Evolutionary conservation across 2,329 filamentous ascomycete species (phyloP), one percentile per base, ranked within the genome.

Genomic region (Colletotrichum sp.): DNA sequence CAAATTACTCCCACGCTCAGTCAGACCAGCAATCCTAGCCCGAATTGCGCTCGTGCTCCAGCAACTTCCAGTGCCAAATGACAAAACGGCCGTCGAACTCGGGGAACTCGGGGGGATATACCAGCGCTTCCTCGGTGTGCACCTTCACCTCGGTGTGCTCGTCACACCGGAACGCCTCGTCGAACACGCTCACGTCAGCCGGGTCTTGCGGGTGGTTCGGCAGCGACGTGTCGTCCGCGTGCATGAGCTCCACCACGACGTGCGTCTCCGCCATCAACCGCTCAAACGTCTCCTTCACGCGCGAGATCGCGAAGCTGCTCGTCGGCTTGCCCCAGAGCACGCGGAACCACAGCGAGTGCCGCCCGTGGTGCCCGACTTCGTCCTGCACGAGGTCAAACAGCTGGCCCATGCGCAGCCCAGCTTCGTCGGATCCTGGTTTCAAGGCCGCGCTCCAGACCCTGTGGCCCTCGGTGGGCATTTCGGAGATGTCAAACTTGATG

Each of bases 401-500:
- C 32, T 72, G 36, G n/a, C 74, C 78, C 78, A 79, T 79, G 30
- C 77, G 77, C 36, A 79, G 39, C 8, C 76, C 78, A 5, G 6
- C 18, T 5, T 7, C 34, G n/a, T 48, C 13, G 2, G 34, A 18
- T 4, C 57, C 66, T 6, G 43, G 64, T 21, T 36, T 60, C 34
- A 65, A 14, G 24, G 43, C 39, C 4, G 75, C 74, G 28, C 65
- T 76, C 28, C 63, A 60, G 21, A 75, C 61, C 8, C 28, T 52
- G 7, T 72, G 72, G 14, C 55, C 67, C 10, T 63, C 66, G 6
- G 48, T 30, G 13, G 61, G 28, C 4, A 66, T 30, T 18, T 59
- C 76, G 4, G 34, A 59, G 34, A 76, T 68, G 28, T 76, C 70
- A 57, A 73, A 76, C 1, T 64, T 32, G 32, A 76, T 59, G 48